Base-by-base conservation (phyloP, 2,329 filamentous ascomycete species). In the Colletotrichum echinochloae region DNA sequence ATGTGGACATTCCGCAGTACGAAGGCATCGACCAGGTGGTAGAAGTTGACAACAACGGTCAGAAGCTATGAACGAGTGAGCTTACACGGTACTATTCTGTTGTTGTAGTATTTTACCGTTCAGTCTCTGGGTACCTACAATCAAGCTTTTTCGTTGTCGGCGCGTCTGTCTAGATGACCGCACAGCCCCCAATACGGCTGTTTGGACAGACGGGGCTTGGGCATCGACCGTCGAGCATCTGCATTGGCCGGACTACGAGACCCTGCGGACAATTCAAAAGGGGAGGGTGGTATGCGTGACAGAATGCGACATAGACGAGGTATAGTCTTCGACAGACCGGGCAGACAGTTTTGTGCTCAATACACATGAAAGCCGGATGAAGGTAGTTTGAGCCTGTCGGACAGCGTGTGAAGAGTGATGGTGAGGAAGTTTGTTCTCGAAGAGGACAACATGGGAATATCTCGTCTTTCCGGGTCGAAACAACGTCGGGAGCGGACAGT, bases 1-100 rank as follows among this genome's bases (percentile, higher is more conserved):
- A 89, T 56, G 87, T 99, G 72, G 92, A 96, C 75, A 79, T 97
- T 63, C 95, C 95, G 6, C 83, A 88, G 73, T 99, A 98, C 81
- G 85, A 92, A 75, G 96, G 95, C 0, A 83, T 96, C 74, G 95
- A 98, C 80, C 96, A 98, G 81, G 86, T 98, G 74, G 91, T 95
- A 64, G 96, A 99, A 81, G 86, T 97, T 51, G 82, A 81, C 18
- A 77, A 79, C 14, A 80, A 80, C 56, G 84, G 80, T 44, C 81
- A 86, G 73, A 90, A 87, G 77, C 82, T 91, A 72, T 91, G 76
- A 85, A 68, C 0, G 12, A 33, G 63, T 65, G 35, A 69, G 66
- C 60, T 4, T 3, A 33, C 18, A 33, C 46, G 49, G 60, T 28
- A 67, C 35, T 75, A 60, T 57, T 37, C 63, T 49, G 39, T 26